Percentiles rank a stretch among this genome's conserved stretches.
These are phyloP conservation scores for Hypomyces rosellus DNA, from an alignment of 2,329 filamentous ascomycete species.

Conservation along the genomic window DNA sequence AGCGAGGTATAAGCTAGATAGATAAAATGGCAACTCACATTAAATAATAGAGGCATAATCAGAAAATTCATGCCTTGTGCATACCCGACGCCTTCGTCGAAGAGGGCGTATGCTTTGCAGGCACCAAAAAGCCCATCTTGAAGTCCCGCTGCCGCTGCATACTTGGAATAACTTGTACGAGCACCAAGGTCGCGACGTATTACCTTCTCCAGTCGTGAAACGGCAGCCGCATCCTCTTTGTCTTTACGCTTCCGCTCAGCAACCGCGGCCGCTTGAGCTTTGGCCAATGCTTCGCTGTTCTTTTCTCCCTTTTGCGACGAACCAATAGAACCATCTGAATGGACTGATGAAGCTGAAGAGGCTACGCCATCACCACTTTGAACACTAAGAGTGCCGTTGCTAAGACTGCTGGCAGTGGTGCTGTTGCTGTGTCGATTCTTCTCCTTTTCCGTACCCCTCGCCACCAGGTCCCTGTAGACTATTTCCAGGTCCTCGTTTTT, in stretches of 20 bases:
- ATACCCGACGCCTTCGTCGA: slow-evolving; percentile 90
- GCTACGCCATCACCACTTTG: slow-evolving; percentile 58
- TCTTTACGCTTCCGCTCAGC: slow-evolving; percentile 70
- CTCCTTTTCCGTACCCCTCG: slow-evolving; percentile 75
- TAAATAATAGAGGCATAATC: slow-evolving; percentile 93
- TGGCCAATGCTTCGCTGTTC: slow-evolving; percentile 56
- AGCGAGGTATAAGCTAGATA: slow-evolving; percentile 7
- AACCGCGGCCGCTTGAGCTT: slow-evolving; percentile 56
- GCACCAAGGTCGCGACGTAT: slow-evolving; percentile 89
- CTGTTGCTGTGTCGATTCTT: slow-evolving; percentile 54
- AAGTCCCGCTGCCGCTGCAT: slow-evolving; percentile 80
- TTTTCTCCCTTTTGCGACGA: slow-evolving; percentile 55
- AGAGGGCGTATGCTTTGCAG: slow-evolving; percentile 95
- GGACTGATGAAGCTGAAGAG: slow-evolving; percentile 80
- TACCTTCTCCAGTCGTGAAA: slow-evolving; percentile 81
- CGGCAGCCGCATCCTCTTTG: slow-evolving; percentile 66
- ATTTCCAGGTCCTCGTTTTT: slow-evolving; percentile 85
- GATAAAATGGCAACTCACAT: slow-evolving; percentile 47
- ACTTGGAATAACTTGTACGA: slow-evolving; percentile 94
- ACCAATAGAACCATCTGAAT: slow-evolving; percentile 65
- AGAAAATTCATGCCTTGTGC: slow-evolving; percentile 99
- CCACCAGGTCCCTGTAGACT: slow-evolving; percentile 77
- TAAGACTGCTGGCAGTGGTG: slow-evolving; percentile 44
- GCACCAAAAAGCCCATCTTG: slow-evolving; percentile 93
- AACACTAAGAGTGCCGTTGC: slow-evolving; percentile 48